Evolutionary conservation across 2,329 filamentous ascomycete species (phyloP).

Genomic region (Diplocarpon mali): DNA sequence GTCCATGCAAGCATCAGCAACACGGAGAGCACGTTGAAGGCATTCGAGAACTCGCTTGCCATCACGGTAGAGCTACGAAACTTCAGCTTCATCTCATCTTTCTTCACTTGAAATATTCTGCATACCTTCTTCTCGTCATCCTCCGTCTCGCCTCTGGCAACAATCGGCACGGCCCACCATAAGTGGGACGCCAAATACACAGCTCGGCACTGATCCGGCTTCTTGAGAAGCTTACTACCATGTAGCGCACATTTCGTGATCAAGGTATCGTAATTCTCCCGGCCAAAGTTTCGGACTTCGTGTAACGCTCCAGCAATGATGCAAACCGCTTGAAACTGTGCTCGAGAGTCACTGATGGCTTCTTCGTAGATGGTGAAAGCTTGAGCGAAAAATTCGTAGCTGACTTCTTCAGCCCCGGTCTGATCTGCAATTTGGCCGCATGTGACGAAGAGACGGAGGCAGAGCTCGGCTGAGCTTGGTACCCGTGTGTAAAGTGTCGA

Average conservation of each 20-base stretch:
- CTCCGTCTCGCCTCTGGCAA: conserved; percentile 68
- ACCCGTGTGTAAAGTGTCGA: conserved; percentile 83
- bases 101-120: conserved; percentile 14
- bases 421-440: conserved; percentile 90
- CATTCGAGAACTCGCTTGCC: conserved; percentile 96
- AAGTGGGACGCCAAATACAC: conserved; percentile 94
- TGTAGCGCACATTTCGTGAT: conserved; percentile 97
- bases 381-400: conserved; percentile 97
- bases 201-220: conserved; percentile 93
- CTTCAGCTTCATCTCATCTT: conserved; percentile 13
- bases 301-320: conserved; percentile 85
- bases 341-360: conserved; percentile 86
- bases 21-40: conserved; percentile 84
- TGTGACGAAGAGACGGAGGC: conserved; percentile 78
- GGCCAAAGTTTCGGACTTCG: conserved; percentile 79
- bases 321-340: conserved; percentile 95
- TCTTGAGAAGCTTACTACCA: conserved; percentile 91
- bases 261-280: conserved; percentile 96
- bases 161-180: conserved; percentile 91
- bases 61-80: conserved; percentile 74
- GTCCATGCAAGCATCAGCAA: conserved; percentile 98
- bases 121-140: conserved; percentile 66
- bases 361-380: conserved; percentile 98
- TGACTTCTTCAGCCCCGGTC: conserved; percentile 85
- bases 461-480: conserved; percentile 72